Evolutionary conservation across 306 rosid species (phyloP).

Genomic region (Lathyrus sativus): DNA sequence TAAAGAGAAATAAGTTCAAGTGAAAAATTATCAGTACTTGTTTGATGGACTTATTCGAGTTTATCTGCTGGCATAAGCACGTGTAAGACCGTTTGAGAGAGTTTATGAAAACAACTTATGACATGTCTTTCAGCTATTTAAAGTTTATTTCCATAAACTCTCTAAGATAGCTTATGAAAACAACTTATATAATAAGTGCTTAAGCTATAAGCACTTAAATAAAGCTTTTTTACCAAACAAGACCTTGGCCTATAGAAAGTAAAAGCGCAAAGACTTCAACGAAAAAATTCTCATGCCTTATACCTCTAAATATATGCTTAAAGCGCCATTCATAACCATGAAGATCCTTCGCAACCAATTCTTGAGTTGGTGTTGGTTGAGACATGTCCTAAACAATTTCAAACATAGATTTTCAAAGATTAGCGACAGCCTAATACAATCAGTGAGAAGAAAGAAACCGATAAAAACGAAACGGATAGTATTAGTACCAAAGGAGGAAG

Average conservation of each 20-base stretch:
- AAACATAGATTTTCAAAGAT: conserved; percentile 7
- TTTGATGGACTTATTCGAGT: too few species aligned
- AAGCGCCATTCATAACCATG: conserved; percentile 96
- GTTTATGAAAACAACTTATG: too few species aligned
- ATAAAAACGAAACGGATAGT: neutral
- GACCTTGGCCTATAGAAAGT: neutral
- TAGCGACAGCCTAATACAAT: neutral
- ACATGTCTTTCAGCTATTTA: too few species aligned
- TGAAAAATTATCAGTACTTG: conserved; percentile 14
- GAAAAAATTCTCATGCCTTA: conserved; percentile 10
- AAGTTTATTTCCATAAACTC: too few species aligned
- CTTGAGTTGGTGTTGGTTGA: conserved; percentile 88
- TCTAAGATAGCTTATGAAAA: too few species aligned
- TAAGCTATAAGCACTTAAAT: too few species aligned
- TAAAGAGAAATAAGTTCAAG: conserved; percentile 23
- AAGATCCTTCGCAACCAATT: conserved; percentile 87
- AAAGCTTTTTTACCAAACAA: too few species aligned
- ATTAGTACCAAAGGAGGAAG: conserved; percentile 80
- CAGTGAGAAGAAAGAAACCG: neutral
- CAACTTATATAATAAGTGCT: too few species aligned
- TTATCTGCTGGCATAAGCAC: too few species aligned
- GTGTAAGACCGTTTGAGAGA: too few species aligned
- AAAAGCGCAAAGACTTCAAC: conserved; percentile 19
- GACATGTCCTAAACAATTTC: conserved; percentile 67
- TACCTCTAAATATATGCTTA: conserved; percentile 95